These are phyloP conservation scores for Candida freyschussii DNA, from an alignment of 1,139 yeast genomes.

Conservation along the genomic window DNA sequence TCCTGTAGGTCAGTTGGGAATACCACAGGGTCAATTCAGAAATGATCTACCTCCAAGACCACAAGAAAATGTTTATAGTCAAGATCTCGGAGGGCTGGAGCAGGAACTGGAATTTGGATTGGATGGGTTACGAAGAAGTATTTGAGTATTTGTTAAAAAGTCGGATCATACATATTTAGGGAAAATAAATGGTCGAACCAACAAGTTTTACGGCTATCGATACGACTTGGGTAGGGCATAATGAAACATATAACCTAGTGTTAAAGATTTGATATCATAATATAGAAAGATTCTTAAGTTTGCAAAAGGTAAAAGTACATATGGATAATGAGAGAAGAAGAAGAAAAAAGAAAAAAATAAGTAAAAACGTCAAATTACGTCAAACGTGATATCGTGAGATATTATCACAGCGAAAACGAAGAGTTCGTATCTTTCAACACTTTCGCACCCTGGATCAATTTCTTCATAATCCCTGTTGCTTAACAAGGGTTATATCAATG, in stretches of 20 bases:
- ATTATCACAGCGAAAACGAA: not conserved
- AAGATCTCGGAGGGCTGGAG: constrained; percentile 42
- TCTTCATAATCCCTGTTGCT: constrained; percentile 19
- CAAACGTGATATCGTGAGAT: not conserved
- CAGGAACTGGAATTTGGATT: constrained; percentile 56
- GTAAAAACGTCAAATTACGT: not conserved
- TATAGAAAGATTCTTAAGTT: no score
- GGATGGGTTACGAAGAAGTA: constrained; percentile 30
- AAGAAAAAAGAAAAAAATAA: not conserved
- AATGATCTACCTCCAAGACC: constrained; percentile 39
- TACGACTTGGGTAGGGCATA: no score
- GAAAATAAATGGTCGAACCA: not conserved
- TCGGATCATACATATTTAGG: constrained; percentile 1
- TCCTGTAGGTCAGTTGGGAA: constrained; percentile 29
- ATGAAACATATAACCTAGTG: no score
- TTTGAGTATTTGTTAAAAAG: not conserved
- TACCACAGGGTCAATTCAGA: constrained; percentile 35
- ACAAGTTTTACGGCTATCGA: no score
- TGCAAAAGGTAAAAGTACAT: not conserved
- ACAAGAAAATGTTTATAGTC: constrained; percentile 31
- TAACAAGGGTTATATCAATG: constrained; percentile 25
- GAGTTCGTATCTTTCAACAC: no score
- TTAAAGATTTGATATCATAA: no score
- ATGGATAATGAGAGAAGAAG: not conserved
- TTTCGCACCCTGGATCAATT: no score